Evolutionary conservation across 2,329 filamentous ascomycete species (phyloP).

Genomic region (Herpotrichia juniperi): DNA sequence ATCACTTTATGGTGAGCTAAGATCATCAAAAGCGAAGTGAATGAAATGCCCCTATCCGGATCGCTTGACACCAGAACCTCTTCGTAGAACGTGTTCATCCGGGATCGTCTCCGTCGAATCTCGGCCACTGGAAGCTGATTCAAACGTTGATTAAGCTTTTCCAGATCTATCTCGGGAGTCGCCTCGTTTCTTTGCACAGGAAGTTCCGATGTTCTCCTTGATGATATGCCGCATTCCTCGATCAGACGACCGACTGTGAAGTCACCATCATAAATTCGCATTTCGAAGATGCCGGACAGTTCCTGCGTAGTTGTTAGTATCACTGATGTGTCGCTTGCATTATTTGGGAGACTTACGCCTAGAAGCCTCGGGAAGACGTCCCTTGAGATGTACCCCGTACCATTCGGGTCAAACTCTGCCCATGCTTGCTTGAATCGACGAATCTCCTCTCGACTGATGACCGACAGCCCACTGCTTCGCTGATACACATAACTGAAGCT

Average conservation of each 20-base stretch:
- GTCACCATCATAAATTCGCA: constrained; percentile 92
- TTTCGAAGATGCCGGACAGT: constrained; percentile 93
- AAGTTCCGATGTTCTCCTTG: constrained; percentile 56
- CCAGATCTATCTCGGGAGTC: constrained; percentile 67
- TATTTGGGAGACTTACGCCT: constrained; percentile 60
- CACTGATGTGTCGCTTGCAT: neutral
- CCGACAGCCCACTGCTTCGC: constrained; percentile 87
- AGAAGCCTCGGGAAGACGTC: constrained; percentile 87
- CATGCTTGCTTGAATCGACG: constrained; percentile 97
- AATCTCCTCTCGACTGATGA: constrained; percentile 91
- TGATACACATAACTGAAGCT: constrained; percentile 99
- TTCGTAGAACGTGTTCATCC: constrained; percentile 95
- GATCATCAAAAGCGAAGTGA: constrained; percentile 92
- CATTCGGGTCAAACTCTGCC: constrained; percentile 92
- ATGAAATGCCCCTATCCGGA: constrained; percentile 85
- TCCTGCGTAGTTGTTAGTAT: constrained; percentile 55
- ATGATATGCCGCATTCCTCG: constrained; percentile 75
- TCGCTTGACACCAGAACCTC: constrained; percentile 95
- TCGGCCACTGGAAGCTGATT: constrained; percentile 73
- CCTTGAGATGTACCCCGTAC: constrained; percentile 88
- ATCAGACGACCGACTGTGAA: constrained; percentile 86
- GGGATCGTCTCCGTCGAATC: constrained; percentile 75
- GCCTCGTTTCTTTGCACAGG: constrained; percentile 50
- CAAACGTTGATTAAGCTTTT: constrained; percentile 75
- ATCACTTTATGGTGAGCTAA: constrained; percentile 99